These are phyloP conservation scores for Stropharia rugosoannulata DNA, from an alignment of 768 basidiomycete species.

Conservation along the genomic window DNA sequence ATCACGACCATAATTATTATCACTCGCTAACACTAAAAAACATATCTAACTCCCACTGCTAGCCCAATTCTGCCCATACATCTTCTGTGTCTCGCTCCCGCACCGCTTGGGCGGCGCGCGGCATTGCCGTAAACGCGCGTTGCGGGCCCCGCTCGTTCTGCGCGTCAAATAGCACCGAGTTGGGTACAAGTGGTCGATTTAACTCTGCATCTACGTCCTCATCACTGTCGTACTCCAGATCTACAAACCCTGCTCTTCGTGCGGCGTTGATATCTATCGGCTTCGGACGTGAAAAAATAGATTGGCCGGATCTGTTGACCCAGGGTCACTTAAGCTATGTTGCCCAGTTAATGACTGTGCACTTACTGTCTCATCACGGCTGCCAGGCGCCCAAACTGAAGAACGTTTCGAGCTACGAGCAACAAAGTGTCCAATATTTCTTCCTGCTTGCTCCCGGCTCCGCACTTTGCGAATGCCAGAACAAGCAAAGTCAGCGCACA, in stretches of 20 bases:
- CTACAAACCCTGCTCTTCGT: constrained; percentile 67
- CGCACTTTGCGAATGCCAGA: constrained; percentile 85
- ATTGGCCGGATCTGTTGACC: constrained; percentile 71
- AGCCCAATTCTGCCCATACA: constrained; percentile 69
- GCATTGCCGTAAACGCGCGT: constrained; percentile 51
- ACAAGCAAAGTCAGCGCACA: constrained; percentile 89
- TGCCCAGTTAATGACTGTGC: constrained; percentile 8
- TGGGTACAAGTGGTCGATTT: constrained; percentile 55
- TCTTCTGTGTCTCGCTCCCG: constrained; percentile 64
- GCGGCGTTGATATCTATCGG: constrained; percentile 81
- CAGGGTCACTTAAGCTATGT: neutral
- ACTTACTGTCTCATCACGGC: constrained; percentile 92
- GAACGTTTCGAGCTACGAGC: constrained; percentile 87
- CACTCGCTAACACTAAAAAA: neutral
- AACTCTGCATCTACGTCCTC: constrained; percentile 65
- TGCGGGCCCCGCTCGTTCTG: constrained; percentile 23
- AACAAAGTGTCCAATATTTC: constrained; percentile 92
- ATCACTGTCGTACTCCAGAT: constrained; percentile 70
- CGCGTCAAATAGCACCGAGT: constrained; percentile 67
- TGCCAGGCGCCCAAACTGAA: constrained; percentile 91
- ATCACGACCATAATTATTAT: constrained; percentile 4
- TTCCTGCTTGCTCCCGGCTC: constrained; percentile 83
- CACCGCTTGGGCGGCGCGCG: constrained; percentile 53
- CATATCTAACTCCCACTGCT: constrained; percentile 15
- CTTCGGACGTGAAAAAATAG: constrained; percentile 83